Base-by-base conservation (phyloP, 352 stramenopile genomes). In the Globisporangium yorkense region DNA sequence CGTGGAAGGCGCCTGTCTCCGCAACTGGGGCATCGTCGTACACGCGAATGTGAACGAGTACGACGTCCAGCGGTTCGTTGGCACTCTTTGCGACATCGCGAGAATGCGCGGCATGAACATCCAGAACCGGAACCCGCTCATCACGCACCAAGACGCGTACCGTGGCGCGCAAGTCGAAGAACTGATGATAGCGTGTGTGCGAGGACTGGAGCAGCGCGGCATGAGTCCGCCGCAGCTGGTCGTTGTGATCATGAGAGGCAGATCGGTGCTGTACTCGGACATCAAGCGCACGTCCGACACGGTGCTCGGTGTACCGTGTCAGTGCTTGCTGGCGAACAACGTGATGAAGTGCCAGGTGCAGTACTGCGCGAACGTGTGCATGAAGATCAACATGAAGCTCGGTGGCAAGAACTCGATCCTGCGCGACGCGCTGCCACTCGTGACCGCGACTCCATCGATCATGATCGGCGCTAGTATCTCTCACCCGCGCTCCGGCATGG, bases 351-450 rank as follows among this genome's bases (percentile, higher is more conserved):
- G 70, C 1, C 81, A 81, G 13, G 61, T 64, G 0, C 75, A 87
- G 58, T 92, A 90, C 59, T 74, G 71, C 20, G 70, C 63, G 1
- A 92, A 94, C 51, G 63, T 94, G 5, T 76, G 72, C 12, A 57
- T 89, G 27, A 87, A 91, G 59, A 80, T 93, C 15, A 91, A 93
- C 56, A 71, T 82, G 67, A 93, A 93, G 68, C 65, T 93, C 20
- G 71, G 71, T 18, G 80, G 80, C 10, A 73, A 89, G 59, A 92
- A 91, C 60, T 76, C 69, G 18, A 67, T 80, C 10, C 33, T 89
- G 37, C 50, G 63, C 27, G 70, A 82, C 18, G 59, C 59, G 2
- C 64, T 88, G 20, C 67, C 73, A 18, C 59, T 81, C 5, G 58
- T 90, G 18, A 74, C 56, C 13, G 60, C 54, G 12, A 67, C 62